These are phyloP conservation scores for Aspergillus intermedius DNA, from an alignment of 2,329 filamentous ascomycete species.

Conservation along the genomic window DNA sequence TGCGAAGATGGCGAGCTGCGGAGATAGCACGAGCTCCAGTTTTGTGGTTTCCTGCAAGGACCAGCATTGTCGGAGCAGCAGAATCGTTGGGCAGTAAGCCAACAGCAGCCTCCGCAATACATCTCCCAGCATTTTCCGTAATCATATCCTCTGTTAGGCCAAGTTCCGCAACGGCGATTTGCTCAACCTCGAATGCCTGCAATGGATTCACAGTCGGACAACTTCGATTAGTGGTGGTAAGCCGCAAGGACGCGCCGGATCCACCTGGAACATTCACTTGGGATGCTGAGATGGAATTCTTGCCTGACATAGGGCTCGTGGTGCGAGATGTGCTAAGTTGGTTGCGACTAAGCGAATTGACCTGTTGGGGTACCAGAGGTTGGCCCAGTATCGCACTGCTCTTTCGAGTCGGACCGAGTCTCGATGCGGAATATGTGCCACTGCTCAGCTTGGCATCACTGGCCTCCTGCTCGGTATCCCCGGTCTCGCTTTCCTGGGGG, in stretches of 20 bases:
- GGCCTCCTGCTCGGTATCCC: conserved; percentile 48
- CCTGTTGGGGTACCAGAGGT: conserved; percentile 27
- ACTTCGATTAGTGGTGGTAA: conserved; percentile 48
- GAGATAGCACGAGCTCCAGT: conserved; percentile 78
- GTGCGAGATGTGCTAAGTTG: conserved; percentile 32
- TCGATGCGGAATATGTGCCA: conserved; percentile 40
- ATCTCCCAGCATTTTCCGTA: conserved; percentile 82
- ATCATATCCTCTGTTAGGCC: conserved; percentile 85
- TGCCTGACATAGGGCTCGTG: conserved; percentile 35
- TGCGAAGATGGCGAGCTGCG: conserved; percentile 77
- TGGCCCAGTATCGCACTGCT: conserved; percentile 36
- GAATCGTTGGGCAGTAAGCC: conserved; percentile 57
- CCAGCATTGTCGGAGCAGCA: conserved; percentile 55
- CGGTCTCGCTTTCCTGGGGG: conserved; percentile 66
- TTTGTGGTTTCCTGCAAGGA: conserved; percentile 94
- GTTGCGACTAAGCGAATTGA: conserved; percentile 28
- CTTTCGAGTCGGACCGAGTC: conserved; percentile 35
- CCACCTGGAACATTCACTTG: conserved; percentile 34
- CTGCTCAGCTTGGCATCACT: conserved; percentile 40
- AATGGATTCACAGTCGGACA: conserved; percentile 60
- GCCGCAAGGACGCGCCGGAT: conserved; percentile 41
- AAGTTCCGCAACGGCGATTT: conserved; percentile 79
- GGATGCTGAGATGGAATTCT: conserved; percentile 35
- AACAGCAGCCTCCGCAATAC: conserved; percentile 73
- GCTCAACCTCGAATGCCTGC: conserved; percentile 88